A percentile compares a stretch with the other conserved stretches of the same genome.
These are phyloP conservation scores for Beauveria varroae DNA, from an alignment of 2,329 filamentous ascomycete species.

Conservation along the genomic window DNA sequence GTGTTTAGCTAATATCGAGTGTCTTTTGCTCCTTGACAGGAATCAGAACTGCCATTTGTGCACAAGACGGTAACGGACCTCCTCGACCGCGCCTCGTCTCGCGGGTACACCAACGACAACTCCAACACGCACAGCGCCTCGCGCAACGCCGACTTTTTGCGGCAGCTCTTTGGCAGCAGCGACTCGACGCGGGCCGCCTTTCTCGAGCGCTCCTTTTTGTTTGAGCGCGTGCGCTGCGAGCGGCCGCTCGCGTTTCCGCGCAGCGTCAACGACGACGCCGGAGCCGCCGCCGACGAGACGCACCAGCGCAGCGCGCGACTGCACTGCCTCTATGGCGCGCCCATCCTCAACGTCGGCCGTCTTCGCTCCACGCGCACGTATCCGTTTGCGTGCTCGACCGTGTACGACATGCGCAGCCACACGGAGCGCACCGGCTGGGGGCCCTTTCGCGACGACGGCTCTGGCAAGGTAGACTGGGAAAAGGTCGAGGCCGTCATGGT, in stretches of 20 bases:
- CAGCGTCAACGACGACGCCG: slow-evolving; percentile 17
- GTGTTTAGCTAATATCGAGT: neutral
- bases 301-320: slow-evolving; percentile 63
- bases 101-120: slow-evolving; percentile 22
- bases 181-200: slow-evolving; percentile 50
- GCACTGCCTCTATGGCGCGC: slow-evolving; percentile 61
- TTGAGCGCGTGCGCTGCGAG: slow-evolving; percentile 44
- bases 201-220: slow-evolving; percentile 57
- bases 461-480: slow-evolving; percentile 65
- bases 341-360: slow-evolving; percentile 35
- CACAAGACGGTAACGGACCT: slow-evolving; percentile 37
- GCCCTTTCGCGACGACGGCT: slow-evolving; percentile 59
- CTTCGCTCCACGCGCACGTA: slow-evolving; percentile 35
- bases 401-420: slow-evolving; percentile 69
- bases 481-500: slow-evolving; percentile 70
- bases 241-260: slow-evolving; percentile 22
- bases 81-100: slow-evolving; percentile 35
- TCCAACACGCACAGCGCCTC: slow-evolving; percentile 35
- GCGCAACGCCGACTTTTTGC: slow-evolving; percentile 38
- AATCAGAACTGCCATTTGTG: slow-evolving; percentile 40
- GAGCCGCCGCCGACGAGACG: slow-evolving; percentile 19
- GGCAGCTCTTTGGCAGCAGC: slow-evolving; percentile 33
- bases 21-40: slow-evolving; percentile 19
- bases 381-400: slow-evolving; percentile 57
- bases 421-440: slow-evolving; percentile 58